These are phyloP conservation scores for Cornus suecica DNA, from an alignment of 148 eudicot genomes.

Conservation along the genomic window DNA sequence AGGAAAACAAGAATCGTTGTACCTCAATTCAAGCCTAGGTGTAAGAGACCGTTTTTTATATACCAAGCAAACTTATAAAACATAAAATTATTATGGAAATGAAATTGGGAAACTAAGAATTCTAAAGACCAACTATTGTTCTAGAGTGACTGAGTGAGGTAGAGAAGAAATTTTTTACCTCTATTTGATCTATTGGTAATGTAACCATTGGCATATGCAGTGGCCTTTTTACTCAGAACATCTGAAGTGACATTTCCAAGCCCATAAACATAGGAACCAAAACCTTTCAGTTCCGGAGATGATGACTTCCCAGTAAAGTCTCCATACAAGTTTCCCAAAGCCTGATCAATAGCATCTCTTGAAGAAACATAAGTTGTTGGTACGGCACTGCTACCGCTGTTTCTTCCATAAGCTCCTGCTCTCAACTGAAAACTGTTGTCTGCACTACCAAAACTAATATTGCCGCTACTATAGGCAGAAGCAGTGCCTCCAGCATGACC, in stretches of 20 bases:
- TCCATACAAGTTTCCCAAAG: constrained; percentile 41
- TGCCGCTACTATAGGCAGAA: constrained; percentile 35
- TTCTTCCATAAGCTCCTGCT: constrained; percentile 44
- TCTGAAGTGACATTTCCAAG: constrained; percentile 61
- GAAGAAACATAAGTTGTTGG: constrained; percentile 41
- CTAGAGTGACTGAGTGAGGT: neutral
- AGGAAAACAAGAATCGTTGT: constrained; percentile 16
- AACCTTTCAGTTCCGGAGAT: constrained; percentile 54
- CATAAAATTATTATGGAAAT: neutral
- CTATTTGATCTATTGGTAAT: constrained; percentile 63
- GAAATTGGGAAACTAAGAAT: constrained; percentile 21
- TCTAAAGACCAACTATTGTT: neutral
- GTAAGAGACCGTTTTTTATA: neutral
- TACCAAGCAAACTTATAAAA: neutral
- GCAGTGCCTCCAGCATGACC: constrained; percentile 45
- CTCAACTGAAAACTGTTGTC: constrained; percentile 36
- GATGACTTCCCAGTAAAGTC: constrained; percentile 66
- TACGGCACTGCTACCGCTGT: constrained; percentile 26
- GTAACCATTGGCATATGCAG: constrained; percentile 73
- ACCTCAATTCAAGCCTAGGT: constrained; percentile 11
- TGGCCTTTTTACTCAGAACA: constrained; percentile 56
- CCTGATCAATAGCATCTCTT: constrained; percentile 50
- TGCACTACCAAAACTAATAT: constrained; percentile 35
- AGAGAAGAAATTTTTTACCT: constrained; percentile 42
- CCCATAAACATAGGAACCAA: constrained; percentile 60